phyloP scores from a whole-genome alignment of 371 early-diverging fungal genomes.

The Mortierella sp. region DNA sequence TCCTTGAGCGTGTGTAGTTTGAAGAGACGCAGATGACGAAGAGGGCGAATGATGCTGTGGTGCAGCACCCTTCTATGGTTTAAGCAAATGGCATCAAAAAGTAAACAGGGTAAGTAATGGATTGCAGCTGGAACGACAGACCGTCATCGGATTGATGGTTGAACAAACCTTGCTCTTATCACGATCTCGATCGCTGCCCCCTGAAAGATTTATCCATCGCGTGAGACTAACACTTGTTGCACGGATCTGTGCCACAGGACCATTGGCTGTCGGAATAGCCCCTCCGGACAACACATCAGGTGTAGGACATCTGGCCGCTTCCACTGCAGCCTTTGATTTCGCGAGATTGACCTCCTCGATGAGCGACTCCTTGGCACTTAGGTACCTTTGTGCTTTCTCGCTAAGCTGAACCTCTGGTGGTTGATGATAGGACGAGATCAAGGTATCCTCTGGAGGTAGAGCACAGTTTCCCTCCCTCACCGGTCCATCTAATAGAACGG shows the following conservation, averaged over 20 bases:
- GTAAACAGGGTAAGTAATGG: no score
- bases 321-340: conserved; percentile 24
- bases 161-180: conserved; percentile 40
- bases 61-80: no score
- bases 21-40: no score
- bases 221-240: conserved; percentile 31
- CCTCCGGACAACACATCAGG: conserved; percentile 17
- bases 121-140: no score
- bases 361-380: conserved; percentile 33
- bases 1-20: no score
- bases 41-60: no score
- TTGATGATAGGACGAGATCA: conserved; percentile 38
- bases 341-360: conserved; percentile 29
- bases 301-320: conserved; percentile 19
- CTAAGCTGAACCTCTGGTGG: conserved; percentile 35
- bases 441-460: conserved; percentile 38
- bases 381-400: conserved; percentile 36
- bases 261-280: conserved; percentile 4
- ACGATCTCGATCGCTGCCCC: conserved; percentile 14
- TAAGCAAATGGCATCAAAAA: no score
- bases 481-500: conserved; percentile 11
- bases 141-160: not conserved
- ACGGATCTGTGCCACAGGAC: conserved; percentile 23
- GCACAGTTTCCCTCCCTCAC: conserved; percentile 26
- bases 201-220: conserved; percentile 39